Evolutionary conservation across 2,329 filamentous ascomycete genomes (phyloP).

Genomic region (Periconia macrospinosa): DNA sequence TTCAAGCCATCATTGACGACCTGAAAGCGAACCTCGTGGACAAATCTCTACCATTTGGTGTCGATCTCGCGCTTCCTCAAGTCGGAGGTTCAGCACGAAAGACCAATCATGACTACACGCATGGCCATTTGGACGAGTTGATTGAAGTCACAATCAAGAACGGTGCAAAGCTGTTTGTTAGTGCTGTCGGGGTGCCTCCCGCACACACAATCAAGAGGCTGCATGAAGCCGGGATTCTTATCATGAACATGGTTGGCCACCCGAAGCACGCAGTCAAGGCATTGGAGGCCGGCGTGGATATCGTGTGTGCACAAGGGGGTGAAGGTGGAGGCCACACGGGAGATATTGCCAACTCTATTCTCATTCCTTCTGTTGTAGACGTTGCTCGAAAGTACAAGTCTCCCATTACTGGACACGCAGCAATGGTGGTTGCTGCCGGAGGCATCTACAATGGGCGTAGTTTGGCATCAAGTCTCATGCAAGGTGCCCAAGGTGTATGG

Average conservation of each 20-base stretch:
- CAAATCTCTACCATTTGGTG: conserved; percentile 78
- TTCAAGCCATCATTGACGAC: conserved; percentile 80
- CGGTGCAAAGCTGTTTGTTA: conserved; percentile 83
- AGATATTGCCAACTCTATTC: conserved; percentile 79
- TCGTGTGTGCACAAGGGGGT: conserved; percentile 88
- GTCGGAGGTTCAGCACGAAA: conserved; percentile 80
- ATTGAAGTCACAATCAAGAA: conserved; percentile 84
- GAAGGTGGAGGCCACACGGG: conserved; percentile 95
- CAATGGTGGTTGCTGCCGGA: conserved; percentile 85
- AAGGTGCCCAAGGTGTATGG: conserved; percentile 88
- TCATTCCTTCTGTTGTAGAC: conserved; percentile 86
- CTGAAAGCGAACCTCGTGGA: conserved; percentile 73
- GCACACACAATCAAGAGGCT: conserved; percentile 71
- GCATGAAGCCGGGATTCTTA: conserved; percentile 75
- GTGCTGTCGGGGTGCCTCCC: conserved; percentile 85
- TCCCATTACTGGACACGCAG: conserved; percentile 67
- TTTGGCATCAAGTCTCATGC: conserved; percentile 80
- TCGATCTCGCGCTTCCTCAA: conserved; percentile 90
- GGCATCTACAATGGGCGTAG: conserved; percentile 82
- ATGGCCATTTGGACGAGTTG: conserved; percentile 83
- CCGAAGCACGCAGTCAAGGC: conserved; percentile 91
- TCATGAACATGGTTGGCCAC: conserved; percentile 98
- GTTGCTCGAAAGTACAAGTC: conserved; percentile 74
- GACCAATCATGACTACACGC: conserved; percentile 95
- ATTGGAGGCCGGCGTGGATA: conserved; percentile 81